Evolutionary conservation across 352 stramenopile species (phyloP).

Genomic region (Globisporangium polare): DNA sequence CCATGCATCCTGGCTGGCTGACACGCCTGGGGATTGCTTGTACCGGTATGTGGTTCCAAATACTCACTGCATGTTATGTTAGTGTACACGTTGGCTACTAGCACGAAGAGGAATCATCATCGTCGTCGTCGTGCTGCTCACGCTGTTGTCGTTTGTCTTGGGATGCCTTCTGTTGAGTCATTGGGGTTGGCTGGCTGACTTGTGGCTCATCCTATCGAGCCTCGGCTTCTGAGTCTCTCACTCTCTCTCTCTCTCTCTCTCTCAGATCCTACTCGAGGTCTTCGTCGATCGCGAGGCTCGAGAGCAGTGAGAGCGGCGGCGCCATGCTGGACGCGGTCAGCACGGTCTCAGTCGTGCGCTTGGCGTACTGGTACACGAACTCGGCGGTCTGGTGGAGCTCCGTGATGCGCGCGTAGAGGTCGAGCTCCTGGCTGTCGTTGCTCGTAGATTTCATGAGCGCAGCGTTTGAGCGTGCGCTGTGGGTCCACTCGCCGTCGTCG

Average conservation of each 20-base stretch:
- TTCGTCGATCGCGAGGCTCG: conserved; percentile 3
- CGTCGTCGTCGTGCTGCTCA: not conserved
- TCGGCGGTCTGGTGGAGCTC: conserved; percentile 13
- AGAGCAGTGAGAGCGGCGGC: not conserved
- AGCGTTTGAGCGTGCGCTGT: not conserved
- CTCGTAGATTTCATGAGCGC: not conserved
- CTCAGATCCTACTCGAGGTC: not conserved
- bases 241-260: not conserved
- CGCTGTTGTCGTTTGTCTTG: not conserved
- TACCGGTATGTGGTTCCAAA: no score
- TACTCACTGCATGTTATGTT: not conserved
- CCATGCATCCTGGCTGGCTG: no score
- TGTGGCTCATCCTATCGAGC: not conserved
- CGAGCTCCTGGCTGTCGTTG: not conserved
- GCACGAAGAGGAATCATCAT: not conserved
- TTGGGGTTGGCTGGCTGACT: not conserved
- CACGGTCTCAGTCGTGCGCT: conserved; percentile 9
- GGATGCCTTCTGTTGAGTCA: not conserved
- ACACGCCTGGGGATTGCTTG: no score
- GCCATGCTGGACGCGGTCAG: conserved; percentile 4
- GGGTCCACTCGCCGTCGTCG: conserved; percentile 12
- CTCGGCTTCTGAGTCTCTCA: not conserved
- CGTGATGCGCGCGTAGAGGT: conserved; percentile 14
- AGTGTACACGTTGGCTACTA: not conserved
- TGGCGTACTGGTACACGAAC: conserved; percentile 17